Evolutionary conservation across 2,329 filamentous ascomycete genomes (phyloP), one percentile per base, ranked within the genome.

Genomic region (Gliomastix tumulicola): DNA sequence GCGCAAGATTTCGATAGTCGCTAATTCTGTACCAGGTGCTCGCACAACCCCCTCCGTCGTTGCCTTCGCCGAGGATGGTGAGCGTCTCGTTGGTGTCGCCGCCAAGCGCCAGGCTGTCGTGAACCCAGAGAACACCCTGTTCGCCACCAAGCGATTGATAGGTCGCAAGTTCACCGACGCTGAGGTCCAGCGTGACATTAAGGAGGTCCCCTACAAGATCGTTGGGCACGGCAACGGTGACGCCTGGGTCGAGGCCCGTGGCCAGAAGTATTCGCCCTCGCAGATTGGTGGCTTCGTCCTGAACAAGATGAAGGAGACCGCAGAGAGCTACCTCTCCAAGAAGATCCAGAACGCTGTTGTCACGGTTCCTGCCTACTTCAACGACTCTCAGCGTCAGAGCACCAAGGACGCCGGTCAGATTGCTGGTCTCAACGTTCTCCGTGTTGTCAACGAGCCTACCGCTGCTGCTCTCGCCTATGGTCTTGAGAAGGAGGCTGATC

Each of bases 241-340:
- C 60, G 90, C 90, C 45, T 96, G 90, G 90, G 84, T 97, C 46
- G 80, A 89, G 66, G 86, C 89, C 52, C 88, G 88, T 51, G 88
- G 82, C 59, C 81, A 96, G 68, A 94, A 89, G 66, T 96, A 96
- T 76, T 96, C 89, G 48, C 90, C 90, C 40, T 95, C 89, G n/a
- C 90, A 97, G 68, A 87, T 97, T 47, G 90, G 90, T 77, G 90
- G 89, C 58, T 95, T 96, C 66, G 76, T 96, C 49, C 79, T 97
- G 54, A 83, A 88, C 66, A 96, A 97, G 80, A 96, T 96, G 90
- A 96, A 94, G 81, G 90, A 96, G 76, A 97, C 90, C 36, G 90
- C 90, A 48, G 89, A 96, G 74, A 74, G 84, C 44, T 95, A 94
- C 71, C 79, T 95, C 48, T 80, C 84, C 68, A 94, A 88, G 74